Base-by-base conservation (phyloP, 2,329 filamentous ascomycete genomes). In the Beauveria sp. region DNA sequence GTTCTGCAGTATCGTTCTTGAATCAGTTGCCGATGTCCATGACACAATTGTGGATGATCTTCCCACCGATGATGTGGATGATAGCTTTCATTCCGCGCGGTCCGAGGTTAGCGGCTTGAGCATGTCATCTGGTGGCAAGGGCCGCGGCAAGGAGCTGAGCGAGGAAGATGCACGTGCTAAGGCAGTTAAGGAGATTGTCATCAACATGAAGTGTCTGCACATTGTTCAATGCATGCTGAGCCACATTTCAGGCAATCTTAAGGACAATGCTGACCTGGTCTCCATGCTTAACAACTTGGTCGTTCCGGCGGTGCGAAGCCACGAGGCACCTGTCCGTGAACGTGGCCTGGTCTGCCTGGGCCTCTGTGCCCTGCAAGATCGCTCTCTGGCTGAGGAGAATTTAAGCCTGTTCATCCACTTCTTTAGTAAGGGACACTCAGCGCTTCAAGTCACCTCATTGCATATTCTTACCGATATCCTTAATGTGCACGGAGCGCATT, bases 271-370 rank as follows among this genome's bases (percentile, higher is more conserved):
- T 62, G 89, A 96, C 70, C 78, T 97, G n/a, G 91, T 96, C 4
- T 90, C 90, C n/a, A 97, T 98, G 89, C 81, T 99, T 55, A 98
- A 99, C 78, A 98, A 95, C 66, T 83, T 99, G 9, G 91, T 99
- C 49, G 92, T 99, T 2, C 95, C 95, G 7, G 95, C 95, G 30
- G 93, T 99, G 18, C 87, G 93, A 66, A 95, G 90, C 70, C 91
- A 96, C 67, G 93, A 98, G 71, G 90, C 91, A 5, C 91, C 93
- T 1, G 92, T 99, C 50, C 86, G 95, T 64, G 95, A 99, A 75
- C 85, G 91, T 61, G 95, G 95, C 20, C 79, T 99, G 14, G 81
- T 96, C 22, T 98, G 93, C 69, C 78, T 99, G 10, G 95, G 95
- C 4, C 81, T 99, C 10, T 97, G 92, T 73, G 93, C 93, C 67